These are phyloP conservation scores for Tolypocladium amazonense DNA, from an alignment of 2,329 filamentous ascomycete genomes.

Conservation along the genomic window DNA sequence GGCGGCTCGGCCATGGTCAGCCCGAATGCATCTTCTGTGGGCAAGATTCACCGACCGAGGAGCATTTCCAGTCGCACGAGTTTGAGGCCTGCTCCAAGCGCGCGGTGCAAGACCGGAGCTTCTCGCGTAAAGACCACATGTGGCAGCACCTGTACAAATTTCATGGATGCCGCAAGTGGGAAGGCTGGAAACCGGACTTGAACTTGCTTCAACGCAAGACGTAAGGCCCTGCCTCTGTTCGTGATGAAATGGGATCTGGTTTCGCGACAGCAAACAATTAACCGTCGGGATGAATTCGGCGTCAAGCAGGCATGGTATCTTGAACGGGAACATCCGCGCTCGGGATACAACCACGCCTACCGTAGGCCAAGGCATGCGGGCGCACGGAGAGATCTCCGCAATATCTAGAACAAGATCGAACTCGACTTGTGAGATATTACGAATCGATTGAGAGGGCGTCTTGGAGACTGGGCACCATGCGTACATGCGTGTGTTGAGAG, in stretches of 20 bases:
- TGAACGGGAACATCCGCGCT: neutral
- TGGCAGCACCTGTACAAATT: conserved; percentile 31
- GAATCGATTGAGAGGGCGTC: neutral
- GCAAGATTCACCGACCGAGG: conserved; percentile 16
- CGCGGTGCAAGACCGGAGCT: conserved; percentile 27
- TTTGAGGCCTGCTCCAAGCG: conserved; percentile 39
- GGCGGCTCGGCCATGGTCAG: conserved; percentile 34
- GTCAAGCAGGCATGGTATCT: neutral
- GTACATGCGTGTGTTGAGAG: neutral
- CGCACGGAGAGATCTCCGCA: neutral
- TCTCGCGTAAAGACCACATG: conserved; percentile 30
- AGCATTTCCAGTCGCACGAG: conserved; percentile 28
- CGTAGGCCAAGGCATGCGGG: neutral
- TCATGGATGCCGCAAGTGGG: conserved; percentile 32
- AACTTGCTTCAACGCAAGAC: conserved; percentile 19
- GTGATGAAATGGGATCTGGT: neutral
- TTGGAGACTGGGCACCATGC: neutral
- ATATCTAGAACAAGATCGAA: neutral
- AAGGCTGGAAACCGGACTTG: conserved; percentile 35
- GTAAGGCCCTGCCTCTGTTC: neutral
- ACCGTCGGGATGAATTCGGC: neutral
- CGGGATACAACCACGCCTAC: neutral
- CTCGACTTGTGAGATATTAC: neutral
- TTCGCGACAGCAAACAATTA: neutral
- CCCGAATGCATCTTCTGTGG: conserved; percentile 30